Conservation (phyloP, 176 grass and related monocot genomes). For the Musa beccarii region DNA sequence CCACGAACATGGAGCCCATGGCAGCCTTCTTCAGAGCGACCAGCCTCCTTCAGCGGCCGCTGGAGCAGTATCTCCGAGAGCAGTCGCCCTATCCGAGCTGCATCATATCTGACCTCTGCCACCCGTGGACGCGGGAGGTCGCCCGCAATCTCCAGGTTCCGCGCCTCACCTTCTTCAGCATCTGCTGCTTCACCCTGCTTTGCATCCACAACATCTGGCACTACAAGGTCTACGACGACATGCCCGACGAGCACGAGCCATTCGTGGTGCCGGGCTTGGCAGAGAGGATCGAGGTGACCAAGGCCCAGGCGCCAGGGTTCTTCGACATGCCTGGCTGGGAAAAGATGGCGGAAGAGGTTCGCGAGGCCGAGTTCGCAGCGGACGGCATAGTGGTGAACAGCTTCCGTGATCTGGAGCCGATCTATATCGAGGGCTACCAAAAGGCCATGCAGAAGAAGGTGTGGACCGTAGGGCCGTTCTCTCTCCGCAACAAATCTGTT, state of each 20-base stretch:
- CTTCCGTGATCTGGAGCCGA: constrained; percentile 42
- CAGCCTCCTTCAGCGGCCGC: constrained; percentile 15
- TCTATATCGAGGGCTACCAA: constrained; percentile 15
- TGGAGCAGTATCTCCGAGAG: constrained; percentile 23
- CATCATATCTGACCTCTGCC: constrained; percentile 42
- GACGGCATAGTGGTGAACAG: constrained; percentile 62
- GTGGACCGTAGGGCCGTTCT: constrained; percentile 39
- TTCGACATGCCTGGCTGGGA: not conserved
- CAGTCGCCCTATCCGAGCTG: constrained; percentile 19
- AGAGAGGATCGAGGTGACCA: constrained; percentile 23
- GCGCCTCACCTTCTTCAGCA: constrained; percentile 39
- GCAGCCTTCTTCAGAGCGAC: constrained; percentile 30
- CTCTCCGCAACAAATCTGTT: constrained; percentile 29
- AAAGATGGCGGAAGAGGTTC: not conserved
- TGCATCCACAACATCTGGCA: constrained; percentile 24
- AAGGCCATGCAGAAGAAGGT: constrained; percentile 36
- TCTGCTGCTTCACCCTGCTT: constrained; percentile 35
- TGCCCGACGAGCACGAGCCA: constrained; percentile 18
- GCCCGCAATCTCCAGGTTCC: constrained; percentile 35
- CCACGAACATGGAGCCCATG: not conserved
- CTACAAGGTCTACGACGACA: constrained; percentile 31
- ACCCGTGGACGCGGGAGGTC: constrained; percentile 35
- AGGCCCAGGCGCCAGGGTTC: constrained; percentile 29
- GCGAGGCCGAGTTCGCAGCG: constrained; percentile 33
- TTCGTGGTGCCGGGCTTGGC: constrained; percentile 35